phyloP scores from a whole-genome alignment of 345 rosid species.

The Hirschfeldia incana region DNA sequence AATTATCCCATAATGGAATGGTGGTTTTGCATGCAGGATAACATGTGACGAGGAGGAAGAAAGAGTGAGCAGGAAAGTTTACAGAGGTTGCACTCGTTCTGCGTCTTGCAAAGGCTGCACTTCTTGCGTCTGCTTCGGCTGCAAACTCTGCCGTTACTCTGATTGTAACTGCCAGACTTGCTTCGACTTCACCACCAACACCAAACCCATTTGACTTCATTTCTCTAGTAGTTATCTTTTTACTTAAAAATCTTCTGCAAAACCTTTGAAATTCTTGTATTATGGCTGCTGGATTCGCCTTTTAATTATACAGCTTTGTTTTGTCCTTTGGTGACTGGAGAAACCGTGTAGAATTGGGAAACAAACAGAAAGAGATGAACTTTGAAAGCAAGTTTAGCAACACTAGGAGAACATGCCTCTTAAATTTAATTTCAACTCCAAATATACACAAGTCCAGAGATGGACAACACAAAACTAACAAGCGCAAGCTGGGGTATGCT shows the following conservation, averaged over 20 bases:
- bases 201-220: slow-evolving; percentile 17
- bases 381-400: neutral
- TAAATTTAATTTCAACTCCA: neutral
- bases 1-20: slow-evolving; percentile 1
- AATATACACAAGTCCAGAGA: neutral
- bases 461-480: neutral
- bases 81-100: slow-evolving; percentile 79
- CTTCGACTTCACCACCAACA: slow-evolving; percentile 65
- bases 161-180: slow-evolving; percentile 98
- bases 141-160: slow-evolving; percentile 78
- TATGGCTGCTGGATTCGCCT: neutral
- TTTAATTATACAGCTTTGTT: slow-evolving; percentile 3
- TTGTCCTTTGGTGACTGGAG: neutral
- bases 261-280: neutral
- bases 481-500: neutral
- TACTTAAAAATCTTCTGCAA: neutral
- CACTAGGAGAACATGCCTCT: neutral
- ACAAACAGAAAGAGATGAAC: neutral
- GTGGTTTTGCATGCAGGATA: slow-evolving; percentile 50
- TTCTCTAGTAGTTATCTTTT: slow-evolving; percentile 3
- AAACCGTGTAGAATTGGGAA: neutral
- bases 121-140: slow-evolving; percentile 94
- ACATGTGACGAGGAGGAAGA: slow-evolving; percentile 70
- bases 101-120: slow-evolving; percentile 95
- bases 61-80: slow-evolving; percentile 81